Evolutionary conservation across 805 yeast species (phyloP).

Genomic region (Monosporozyma servazzii): DNA sequence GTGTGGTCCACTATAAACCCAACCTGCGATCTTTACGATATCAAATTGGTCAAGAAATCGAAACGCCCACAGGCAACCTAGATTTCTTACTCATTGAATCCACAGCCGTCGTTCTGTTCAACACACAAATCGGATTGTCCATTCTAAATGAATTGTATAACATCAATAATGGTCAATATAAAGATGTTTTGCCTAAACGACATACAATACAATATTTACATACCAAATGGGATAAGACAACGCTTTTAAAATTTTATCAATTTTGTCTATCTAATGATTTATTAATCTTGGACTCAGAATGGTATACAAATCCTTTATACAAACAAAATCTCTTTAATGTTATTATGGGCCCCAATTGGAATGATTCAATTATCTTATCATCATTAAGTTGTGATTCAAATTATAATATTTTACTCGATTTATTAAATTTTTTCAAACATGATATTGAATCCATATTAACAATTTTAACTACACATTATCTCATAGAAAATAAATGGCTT

Average conservation of each 20-base stretch:
- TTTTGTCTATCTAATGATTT: constrained; percentile 1
- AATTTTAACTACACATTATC: not conserved
- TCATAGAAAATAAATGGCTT: not conserved
- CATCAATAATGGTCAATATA: not conserved
- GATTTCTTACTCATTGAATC: constrained; percentile 6
- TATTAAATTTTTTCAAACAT: constrained; percentile 4
- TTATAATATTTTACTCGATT: constrained; percentile 11
- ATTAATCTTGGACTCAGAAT: constrained; percentile 1
- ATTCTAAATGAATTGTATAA: constrained; percentile 7
- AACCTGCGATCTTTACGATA: not conserved
- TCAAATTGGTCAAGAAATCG: not conserved
- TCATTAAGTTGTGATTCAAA: not conserved
- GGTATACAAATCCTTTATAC: constrained; percentile 5
- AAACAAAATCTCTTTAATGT: not conserved
- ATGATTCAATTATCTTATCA: not conserved
- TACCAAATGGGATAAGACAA: not conserved
- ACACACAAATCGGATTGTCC: constrained; percentile 20
- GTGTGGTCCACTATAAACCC: not conserved
- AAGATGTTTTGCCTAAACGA: not conserved
- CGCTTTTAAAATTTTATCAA: constrained; percentile 1
- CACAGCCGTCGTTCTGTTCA: constrained; percentile 13
- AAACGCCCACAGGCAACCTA: not conserved
- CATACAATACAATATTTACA: not conserved
- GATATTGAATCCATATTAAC: not conserved
- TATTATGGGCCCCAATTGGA: not conserved